Percentiles rank a stretch among this genome's conserved stretches.
These are phyloP conservation scores for Didymella glomerata DNA, from an alignment of 2,329 filamentous ascomycete genomes.

Conservation along the genomic window DNA sequence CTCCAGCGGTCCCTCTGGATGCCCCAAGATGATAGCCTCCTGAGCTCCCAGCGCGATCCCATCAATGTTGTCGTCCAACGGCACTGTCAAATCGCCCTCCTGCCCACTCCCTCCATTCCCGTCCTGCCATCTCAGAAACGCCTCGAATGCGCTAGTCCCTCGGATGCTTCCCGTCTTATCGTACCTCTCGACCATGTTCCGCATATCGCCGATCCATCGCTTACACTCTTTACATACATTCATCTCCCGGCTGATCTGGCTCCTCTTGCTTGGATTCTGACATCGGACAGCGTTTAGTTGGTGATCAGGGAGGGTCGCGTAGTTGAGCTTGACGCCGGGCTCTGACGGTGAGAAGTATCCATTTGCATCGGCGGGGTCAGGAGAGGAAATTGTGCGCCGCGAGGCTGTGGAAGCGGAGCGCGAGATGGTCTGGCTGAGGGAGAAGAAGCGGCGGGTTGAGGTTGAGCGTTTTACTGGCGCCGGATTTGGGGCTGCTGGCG, in stretches of 20 bases:
- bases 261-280: conserved; percentile 27
- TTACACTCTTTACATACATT: conserved; percentile 43
- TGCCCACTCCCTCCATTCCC: conserved; percentile 32
- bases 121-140: conserved; percentile 40
- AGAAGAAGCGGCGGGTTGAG: conserved; percentile 39
- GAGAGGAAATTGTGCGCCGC: conserved; percentile 30
- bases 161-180: conserved; percentile 43
- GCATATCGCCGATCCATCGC: conserved; percentile 41
- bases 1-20: conserved; percentile 23
- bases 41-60: conserved; percentile 27
- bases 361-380: conserved; percentile 23
- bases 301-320: conserved; percentile 38
- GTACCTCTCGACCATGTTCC: conserved; percentile 41
- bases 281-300: conserved; percentile 37
- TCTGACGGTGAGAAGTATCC: conserved; percentile 17
- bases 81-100: conserved; percentile 35
- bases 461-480: conserved; percentile 32
- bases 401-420: conserved; percentile 34
- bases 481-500: conserved; percentile 22
- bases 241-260: conserved; percentile 36
- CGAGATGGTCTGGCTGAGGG: conserved; percentile 36
- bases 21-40: conserved; percentile 37
- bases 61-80: conserved; percentile 27
- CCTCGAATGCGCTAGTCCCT: conserved; percentile 42
- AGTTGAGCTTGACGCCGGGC: conserved; percentile 23